Base-by-base conservation (phyloP, 2,329 filamentous ascomycete species). In the Exophiala phaeomuriformis region DNA sequence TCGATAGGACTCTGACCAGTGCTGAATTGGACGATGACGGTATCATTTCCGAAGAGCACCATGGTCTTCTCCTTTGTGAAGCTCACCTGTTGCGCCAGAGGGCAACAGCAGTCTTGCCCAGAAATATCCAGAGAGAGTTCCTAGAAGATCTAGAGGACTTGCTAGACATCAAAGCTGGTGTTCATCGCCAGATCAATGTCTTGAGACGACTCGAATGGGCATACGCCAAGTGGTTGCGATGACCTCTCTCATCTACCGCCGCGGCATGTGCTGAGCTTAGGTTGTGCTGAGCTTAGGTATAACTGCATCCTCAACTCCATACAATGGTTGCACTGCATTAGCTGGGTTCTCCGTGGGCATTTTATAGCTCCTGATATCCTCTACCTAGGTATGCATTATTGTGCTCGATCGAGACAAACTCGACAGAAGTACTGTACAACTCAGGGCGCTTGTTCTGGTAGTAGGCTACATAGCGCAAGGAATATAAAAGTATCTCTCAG, bases 141-240 rank as follows among this genome's bases (percentile, higher is more conserved):
- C 71, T 90, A 52, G 87, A 95, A 68, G 93, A 98, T 66, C 75
- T 95, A 33, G 82, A 86, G 55, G 90, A 96, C 64, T 75, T 98
- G 46, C 82, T 88, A 19, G 90, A 95, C 66, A 83, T 91, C 60
- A 73, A 81, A 45, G 85, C 83, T 62, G 88, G 89, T 2, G 79
- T 95, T 48, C 80, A 84, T 64, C 79, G 83, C 62, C 91, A 97
- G 73, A 77, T 84, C 55, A 84, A 82, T 67, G 86, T 91, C 41
- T 73, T 95, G 50, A 82, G 90, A 63, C 79, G 93, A 55, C 89
- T 97, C 62, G 79, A 88, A 58, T 97, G 93, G 91, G 86, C 86
- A 3, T 97, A 96, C 74, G 81, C 81, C 1, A 84, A 84, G 66
- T 96, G 86, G 85, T 66, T 88, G 35, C 47, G 33, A 37, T 61